Conservation (phyloP, 805 yeast genomes). For the Wickerhamomyces pijperi region DNA sequence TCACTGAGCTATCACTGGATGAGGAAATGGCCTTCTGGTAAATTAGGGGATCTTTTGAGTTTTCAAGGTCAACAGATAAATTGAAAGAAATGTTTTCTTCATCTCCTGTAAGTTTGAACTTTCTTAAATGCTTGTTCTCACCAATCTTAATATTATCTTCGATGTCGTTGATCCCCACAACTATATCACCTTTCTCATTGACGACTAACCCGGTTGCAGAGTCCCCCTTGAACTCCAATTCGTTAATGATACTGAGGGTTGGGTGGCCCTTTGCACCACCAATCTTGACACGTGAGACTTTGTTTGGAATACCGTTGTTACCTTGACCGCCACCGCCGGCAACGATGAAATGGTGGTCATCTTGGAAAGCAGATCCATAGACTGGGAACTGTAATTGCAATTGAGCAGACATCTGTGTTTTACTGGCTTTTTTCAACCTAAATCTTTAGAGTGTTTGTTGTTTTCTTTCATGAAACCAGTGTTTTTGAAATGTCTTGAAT, state of each 20-base stretch:
- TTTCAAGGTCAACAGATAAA: slow-evolving; percentile 45
- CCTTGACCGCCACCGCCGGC: slow-evolving; percentile 98
- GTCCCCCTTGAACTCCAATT: slow-evolving; percentile 52
- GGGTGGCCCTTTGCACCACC: slow-evolving; percentile 34
- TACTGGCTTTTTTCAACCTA: background rate
- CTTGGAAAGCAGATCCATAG: slow-evolving; percentile 64
- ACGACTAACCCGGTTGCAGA: slow-evolving; percentile 79
- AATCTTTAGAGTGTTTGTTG: too few relatives aligned
- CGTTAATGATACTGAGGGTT: slow-evolving; percentile 50
- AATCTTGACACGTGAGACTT: slow-evolving; percentile 54
- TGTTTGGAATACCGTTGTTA: slow-evolving; percentile 78
- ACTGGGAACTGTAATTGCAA: slow-evolving; percentile 42
- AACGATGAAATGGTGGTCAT: slow-evolving; percentile 48
- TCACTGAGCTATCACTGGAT: slow-evolving; percentile 47
- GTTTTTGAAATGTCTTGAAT: too few relatives aligned
- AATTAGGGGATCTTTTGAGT: slow-evolving; percentile 37
- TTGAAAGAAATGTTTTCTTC: slow-evolving; percentile 47
- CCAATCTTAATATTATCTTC: slow-evolving; percentile 45
- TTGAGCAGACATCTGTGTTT: background rate
- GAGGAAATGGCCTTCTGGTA: slow-evolving; percentile 50
- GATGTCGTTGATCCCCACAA: slow-evolving; percentile 71
- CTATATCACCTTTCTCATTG: slow-evolving; percentile 30
- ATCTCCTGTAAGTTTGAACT: slow-evolving; percentile 26
- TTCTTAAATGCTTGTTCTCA: slow-evolving; percentile 61
- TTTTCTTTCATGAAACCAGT: too few relatives aligned